phyloP scores from a whole-genome alignment of 306 rosid genomes.

The Cucurbita pepo region DNA sequence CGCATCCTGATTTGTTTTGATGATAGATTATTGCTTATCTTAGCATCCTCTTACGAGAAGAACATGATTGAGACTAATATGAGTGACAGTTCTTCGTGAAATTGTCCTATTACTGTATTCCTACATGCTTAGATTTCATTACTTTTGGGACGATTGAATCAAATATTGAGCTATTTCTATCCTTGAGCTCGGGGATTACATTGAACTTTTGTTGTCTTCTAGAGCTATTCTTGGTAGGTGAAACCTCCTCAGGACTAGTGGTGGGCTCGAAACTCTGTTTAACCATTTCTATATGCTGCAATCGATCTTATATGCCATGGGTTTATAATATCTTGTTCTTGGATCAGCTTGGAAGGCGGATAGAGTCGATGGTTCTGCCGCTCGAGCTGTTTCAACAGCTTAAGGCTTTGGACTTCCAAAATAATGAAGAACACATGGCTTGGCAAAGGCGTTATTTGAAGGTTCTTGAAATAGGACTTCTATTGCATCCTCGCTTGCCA shows the following conservation, averaged over 20 bases:
- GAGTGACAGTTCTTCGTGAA: not conserved
- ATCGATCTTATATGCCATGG: not conserved
- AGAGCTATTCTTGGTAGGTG: not conserved
- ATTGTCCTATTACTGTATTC: not conserved
- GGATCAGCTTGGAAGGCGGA: constrained; percentile 72
- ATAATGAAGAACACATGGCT: constrained; percentile 58
- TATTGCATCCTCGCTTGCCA: constrained; percentile 55
- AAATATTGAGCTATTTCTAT: not conserved
- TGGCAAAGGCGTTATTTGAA: constrained; percentile 72
- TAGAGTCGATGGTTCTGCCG: constrained; percentile 78
- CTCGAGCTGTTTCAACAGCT: constrained; percentile 79
- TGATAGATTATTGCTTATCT: not conserved
- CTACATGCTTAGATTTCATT: not conserved
- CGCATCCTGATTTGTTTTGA: not conserved
- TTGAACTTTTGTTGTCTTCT: not conserved
- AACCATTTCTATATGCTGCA: not conserved
- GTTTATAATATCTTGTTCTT: constrained; percentile 13
- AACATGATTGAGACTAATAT: not conserved
- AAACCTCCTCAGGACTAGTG: not conserved
- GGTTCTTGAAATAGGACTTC: constrained; percentile 70
- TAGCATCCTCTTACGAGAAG: not conserved
- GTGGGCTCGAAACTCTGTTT: not conserved
- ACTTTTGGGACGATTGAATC: not conserved
- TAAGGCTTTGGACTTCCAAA: constrained; percentile 53
- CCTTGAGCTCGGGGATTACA: not conserved